A percentile compares a stretch with the other conserved stretches of the same genome.
Conservation (phyloP, 768 basidiomycete species). For the Tulasnella sp. region DNA sequence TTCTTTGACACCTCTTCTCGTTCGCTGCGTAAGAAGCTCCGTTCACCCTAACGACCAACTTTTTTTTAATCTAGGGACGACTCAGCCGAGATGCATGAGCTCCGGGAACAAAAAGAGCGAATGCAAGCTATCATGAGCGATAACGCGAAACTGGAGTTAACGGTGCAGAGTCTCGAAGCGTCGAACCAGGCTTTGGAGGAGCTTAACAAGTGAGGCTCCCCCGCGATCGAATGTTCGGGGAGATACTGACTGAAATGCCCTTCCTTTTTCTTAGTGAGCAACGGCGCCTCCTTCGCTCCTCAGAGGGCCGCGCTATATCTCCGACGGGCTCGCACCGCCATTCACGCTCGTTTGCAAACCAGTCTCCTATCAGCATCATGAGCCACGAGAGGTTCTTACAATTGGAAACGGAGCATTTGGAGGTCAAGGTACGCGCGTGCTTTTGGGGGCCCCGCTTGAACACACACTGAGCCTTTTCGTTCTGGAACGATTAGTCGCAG, state of each 20-base stretch:
- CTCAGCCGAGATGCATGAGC: slow-evolving; percentile 39
- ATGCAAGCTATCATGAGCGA: slow-evolving; percentile 53
- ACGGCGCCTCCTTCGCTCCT: not conserved
- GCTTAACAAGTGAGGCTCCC: slow-evolving; percentile 49
- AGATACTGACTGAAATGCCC: not conserved
- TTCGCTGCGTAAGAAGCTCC: too few species aligned
- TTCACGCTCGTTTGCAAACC: slow-evolving; percentile 2
- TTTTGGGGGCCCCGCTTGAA: too few species aligned
- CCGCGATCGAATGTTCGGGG: too few species aligned
- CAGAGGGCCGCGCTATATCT: slow-evolving; percentile 5
- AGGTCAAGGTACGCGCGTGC: slow-evolving; percentile 15
- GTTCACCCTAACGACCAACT: too few species aligned
- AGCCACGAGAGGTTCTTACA: slow-evolving; percentile 14
- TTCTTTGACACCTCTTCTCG: not conserved
- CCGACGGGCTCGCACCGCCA: slow-evolving; percentile 18
- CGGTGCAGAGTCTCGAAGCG: slow-evolving; percentile 55
- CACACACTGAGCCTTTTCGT: too few species aligned
- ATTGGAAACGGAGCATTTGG: slow-evolving; percentile 23
- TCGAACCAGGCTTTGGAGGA: slow-evolving; percentile 54
- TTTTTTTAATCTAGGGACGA: slow-evolving; percentile 59
- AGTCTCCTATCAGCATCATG: slow-evolving; percentile 1
- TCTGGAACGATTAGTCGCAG: too few species aligned
- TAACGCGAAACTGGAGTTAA: slow-evolving; percentile 63
- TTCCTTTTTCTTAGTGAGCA: not conserved
- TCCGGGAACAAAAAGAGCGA: slow-evolving; percentile 59